Evolutionary conservation across 2,329 filamentous ascomycete genomes (phyloP).

Genomic region (Keithomyces neogunnii): DNA sequence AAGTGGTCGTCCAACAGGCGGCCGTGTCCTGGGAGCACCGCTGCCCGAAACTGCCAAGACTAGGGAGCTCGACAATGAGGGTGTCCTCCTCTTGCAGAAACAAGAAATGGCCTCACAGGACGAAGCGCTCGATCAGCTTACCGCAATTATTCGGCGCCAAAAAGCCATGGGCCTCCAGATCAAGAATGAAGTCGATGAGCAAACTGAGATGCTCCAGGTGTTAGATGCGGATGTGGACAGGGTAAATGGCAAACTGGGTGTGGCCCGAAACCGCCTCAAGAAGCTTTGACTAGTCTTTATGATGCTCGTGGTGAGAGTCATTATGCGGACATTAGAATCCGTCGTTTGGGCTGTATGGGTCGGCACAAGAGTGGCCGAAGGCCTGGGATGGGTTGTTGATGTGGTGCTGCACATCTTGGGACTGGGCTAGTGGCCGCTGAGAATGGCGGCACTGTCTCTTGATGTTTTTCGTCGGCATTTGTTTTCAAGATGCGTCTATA

Average conservation of each 20-base stretch:
- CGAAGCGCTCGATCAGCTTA: conserved; percentile 58
- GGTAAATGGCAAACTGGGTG: conserved; percentile 58
- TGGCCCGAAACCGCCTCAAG: conserved; percentile 64
- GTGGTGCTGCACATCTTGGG: conserved; percentile 18
- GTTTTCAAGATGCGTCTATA: neutral
- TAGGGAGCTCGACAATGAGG: conserved; percentile 66
- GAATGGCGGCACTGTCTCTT: neutral
- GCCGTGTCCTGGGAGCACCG: conserved; percentile 65
- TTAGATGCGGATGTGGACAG: conserved; percentile 59
- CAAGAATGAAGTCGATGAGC: conserved; percentile 61
- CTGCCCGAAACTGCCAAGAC: conserved; percentile 69
- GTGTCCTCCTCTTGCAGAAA: conserved; percentile 64
- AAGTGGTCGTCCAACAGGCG: conserved; percentile 37
- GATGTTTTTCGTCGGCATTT: neutral
- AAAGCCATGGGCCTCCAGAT: conserved; percentile 72
- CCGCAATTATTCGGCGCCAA: conserved; percentile 62
- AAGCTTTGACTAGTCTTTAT: conserved; percentile 46
- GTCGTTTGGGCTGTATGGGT: conserved; percentile 24
- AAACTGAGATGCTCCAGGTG: conserved; percentile 61
- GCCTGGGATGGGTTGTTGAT: conserved; percentile 20
- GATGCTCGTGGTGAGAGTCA: conserved; percentile 15
- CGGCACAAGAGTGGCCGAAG: conserved; percentile 13
- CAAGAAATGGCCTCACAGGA: conserved; percentile 71
- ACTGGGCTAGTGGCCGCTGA: conserved; percentile 6
- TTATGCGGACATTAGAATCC: conserved; percentile 19